Base-by-base conservation (phyloP, 371 early-diverging fungal genomes). In the Lichtheimia ornata region DNA sequence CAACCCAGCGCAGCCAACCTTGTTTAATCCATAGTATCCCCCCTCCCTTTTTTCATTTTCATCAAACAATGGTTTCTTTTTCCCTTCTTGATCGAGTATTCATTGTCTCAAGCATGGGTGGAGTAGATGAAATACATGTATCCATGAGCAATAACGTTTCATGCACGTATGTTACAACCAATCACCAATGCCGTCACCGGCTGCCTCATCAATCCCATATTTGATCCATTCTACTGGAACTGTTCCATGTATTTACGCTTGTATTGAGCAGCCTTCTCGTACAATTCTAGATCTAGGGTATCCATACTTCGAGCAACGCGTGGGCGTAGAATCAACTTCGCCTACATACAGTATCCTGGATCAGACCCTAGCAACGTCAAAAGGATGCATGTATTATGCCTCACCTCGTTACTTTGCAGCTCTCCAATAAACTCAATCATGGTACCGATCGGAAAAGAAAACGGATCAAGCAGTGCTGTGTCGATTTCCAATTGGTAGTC, bases 1-100 rank as follows among this genome's bases (percentile, higher is more conserved):
- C 69, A 71, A 42, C 74, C 74, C 4, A 62, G 56, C 18, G 62
- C 58, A 30, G 73, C 69, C 42, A n/a, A 62, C 6, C 63, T 72
- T 11, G 68, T 75, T 17, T 75, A 67, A 61, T 11, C 11, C 35
- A 35, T 35, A 35, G 35, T 35, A 35, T 6, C 4, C 28, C 7
- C 4, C 35, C 35, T 35, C 28, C 7, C 4, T 9, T 9, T 35
- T 35, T 35, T 9, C 11, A 35, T 11, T 9, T 35, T 5, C 9
- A 35, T 9, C 35, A 35, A 35, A 35, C 35, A 35, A 35, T 35
- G 35, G 35, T 35, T 35, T 11, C 28, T 4, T 28, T 35, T 35
- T 35, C 11, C 11, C 9, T 35, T 35, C 35, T 2, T 35, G 35
- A 35, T 11, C 35, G 35, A 35, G 35, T 35, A 35, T 35, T 9